Evolutionary conservation across 768 basidiomycete species (phyloP).

Genomic region (Trametes sanguinea): DNA sequence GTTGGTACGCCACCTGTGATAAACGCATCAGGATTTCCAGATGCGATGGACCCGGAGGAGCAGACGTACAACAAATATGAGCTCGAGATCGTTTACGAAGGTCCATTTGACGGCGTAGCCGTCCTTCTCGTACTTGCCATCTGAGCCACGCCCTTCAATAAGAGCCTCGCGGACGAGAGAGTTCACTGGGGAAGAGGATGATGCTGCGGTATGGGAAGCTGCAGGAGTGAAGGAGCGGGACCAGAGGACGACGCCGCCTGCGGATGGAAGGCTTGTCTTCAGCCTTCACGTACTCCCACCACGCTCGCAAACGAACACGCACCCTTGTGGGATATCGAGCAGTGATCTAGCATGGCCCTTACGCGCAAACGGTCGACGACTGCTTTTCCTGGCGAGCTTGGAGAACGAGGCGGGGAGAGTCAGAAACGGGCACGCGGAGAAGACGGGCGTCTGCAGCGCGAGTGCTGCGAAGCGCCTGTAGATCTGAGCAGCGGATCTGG

Average conservation of each 20-base stretch:
- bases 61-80: slow-evolving; percentile 89
- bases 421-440: neutral
- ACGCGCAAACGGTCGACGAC: neutral
- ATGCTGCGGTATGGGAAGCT: slow-evolving; percentile 30
- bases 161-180: slow-evolving; percentile 55
- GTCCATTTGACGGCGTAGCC: slow-evolving; percentile 95
- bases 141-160: slow-evolving; percentile 84
- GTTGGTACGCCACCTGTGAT: slow-evolving; percentile 88
- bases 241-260: slow-evolving; percentile 94
- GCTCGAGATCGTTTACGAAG: slow-evolving; percentile 90
- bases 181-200: slow-evolving; percentile 32
- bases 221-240: slow-evolving; percentile 90
- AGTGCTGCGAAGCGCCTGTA: neutral
- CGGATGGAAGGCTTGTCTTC: slow-evolving; percentile 9
- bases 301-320: slow-evolving; percentile 7
- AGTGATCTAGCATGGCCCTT: slow-evolving; percentile 83
- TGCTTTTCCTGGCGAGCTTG: neutral
- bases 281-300: neutral
- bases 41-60: neutral
- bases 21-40: slow-evolving; percentile 1
- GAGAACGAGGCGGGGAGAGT: neutral
- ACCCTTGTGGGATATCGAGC: slow-evolving; percentile 96
- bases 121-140: slow-evolving; percentile 89
- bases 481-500: no score
- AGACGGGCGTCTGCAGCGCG: neutral